Percentiles rank a stretch among this genome's conserved stretches.
phyloP scores from a whole-genome alignment of 352 stramenopile genomes.

The Salisapilia sapeloensis region DNA sequence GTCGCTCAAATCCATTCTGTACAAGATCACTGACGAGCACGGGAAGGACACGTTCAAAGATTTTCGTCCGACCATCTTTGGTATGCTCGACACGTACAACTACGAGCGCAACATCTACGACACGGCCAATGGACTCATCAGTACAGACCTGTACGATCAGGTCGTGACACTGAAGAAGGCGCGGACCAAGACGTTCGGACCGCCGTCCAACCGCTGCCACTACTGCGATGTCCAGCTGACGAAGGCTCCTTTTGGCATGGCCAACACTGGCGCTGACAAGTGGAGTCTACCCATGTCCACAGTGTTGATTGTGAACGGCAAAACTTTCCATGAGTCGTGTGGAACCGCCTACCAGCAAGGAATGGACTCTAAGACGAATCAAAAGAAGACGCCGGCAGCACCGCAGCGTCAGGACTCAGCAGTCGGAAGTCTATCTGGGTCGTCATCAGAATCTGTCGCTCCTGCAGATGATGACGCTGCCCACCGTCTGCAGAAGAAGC shows the following conservation, averaged over 20 bases:
- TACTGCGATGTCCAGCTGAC: constrained; percentile 73
- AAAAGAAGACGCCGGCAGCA: constrained; percentile 5
- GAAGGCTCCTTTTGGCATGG: constrained; percentile 76
- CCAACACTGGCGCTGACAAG: constrained; percentile 48
- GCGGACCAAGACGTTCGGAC: constrained; percentile 48
- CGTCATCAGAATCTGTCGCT: constrained; percentile 3
- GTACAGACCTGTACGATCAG: constrained; percentile 69
- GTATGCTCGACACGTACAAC: constrained; percentile 88
- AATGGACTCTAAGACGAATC: constrained; percentile 19
- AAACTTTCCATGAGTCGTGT: constrained; percentile 78
- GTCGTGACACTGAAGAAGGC: constrained; percentile 65
- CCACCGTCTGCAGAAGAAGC: constrained; percentile 44
- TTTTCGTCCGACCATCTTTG: constrained; percentile 88
- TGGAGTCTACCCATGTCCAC: constrained; percentile 76
- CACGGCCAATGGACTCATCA: constrained; percentile 71
- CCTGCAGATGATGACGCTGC: constrained; percentile 28
- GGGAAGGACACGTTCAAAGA: constrained; percentile 86
- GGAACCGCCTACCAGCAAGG: constrained; percentile 73
- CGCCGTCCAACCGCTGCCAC: constrained; percentile 50
- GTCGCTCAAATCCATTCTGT: constrained; percentile 85
- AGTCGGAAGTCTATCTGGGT: constrained; percentile 12
- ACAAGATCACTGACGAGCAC: constrained; percentile 92
- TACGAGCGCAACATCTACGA: constrained; percentile 85
- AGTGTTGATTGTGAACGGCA: constrained; percentile 58
- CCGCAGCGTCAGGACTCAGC: constrained; percentile 2